Evolutionary conservation across 1,139 yeast species (phyloP).

Genomic region (Saccharomyces hybrid): DNA sequence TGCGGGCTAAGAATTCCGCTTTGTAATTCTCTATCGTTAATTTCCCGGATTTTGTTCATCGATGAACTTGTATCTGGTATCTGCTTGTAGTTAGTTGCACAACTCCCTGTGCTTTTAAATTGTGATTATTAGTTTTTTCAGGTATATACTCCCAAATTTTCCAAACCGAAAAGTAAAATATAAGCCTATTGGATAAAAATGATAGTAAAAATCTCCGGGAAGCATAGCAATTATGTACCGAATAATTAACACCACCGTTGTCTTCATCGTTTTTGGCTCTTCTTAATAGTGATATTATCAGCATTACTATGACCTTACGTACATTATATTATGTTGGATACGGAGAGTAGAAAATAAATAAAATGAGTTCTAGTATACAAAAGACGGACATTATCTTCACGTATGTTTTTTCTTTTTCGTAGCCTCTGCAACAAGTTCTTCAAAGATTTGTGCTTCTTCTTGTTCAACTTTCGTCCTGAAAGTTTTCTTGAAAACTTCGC

Average conservation of each 20-base stretch:
- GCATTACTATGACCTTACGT: background rate
- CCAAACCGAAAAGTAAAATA: background rate
- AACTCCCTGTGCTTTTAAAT: too few species aligned
- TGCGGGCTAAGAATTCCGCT: constrained; percentile 45
- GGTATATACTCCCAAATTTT: background rate
- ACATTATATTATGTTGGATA: background rate
- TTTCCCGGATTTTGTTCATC: constrained; percentile 42
- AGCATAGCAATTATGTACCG: too few species aligned
- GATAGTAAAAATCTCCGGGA: too few species aligned
- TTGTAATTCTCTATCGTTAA: constrained; percentile 63
- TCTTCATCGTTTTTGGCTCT: background rate
- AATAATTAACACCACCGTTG: too few species aligned
- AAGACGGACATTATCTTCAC: background rate
- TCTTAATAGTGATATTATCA: background rate
- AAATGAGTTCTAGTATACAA: background rate
- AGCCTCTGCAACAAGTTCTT: constrained; percentile 86
- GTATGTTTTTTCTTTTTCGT: constrained; percentile 52
- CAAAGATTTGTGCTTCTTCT: constrained; percentile 87
- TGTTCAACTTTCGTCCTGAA: constrained; percentile 77
- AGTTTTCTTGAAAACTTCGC: constrained; percentile 59
- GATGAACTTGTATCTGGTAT: constrained; percentile 12
- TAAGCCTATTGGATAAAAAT: too few species aligned
- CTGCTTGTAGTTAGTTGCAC: too few species aligned
- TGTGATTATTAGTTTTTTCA: too few species aligned
- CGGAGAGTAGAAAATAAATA: background rate